A percentile compares a stretch with the other conserved stretches of the same genome.
These are phyloP conservation scores for Lophiotrema nucula DNA, from an alignment of 495 filamentous ascomycete genomes.

Conservation along the genomic window DNA sequence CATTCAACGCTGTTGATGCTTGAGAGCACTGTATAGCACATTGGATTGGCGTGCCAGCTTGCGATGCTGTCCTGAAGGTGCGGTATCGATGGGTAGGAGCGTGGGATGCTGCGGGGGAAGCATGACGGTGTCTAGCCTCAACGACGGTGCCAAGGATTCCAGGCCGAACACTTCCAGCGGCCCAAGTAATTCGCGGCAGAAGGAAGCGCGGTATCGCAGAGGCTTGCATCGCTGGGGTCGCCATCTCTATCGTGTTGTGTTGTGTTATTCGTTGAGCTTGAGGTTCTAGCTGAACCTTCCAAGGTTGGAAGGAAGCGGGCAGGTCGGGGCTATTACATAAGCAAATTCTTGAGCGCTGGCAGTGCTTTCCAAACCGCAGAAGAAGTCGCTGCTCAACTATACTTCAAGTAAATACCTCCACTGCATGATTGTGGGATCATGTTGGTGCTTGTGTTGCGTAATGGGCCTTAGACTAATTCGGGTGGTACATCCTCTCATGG, in stretches of 20 bases:
- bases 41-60: neutral
- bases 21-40: neutral
- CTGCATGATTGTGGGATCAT: too few species aligned
- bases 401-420: too few species aligned
- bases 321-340: too few species aligned
- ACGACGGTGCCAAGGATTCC: neutral
- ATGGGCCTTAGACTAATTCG: too few species aligned
- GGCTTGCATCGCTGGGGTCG: conserved; percentile 11
- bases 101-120: neutral
- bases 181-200: conserved; percentile 24
- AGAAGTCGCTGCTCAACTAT: too few species aligned
- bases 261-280: neutral
- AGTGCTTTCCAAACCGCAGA: too few species aligned
- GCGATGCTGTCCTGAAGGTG: neutral
- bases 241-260: conserved; percentile 6
- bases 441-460: too few species aligned
- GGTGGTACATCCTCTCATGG: too few species aligned
- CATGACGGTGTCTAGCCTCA: conserved; percentile 5
- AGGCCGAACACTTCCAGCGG: neutral
- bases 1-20: neutral
- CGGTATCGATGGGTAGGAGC: neutral
- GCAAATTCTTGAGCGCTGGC: too few species aligned
- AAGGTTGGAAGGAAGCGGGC: neutral
- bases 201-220: conserved; percentile 29
- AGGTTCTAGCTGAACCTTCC: too few species aligned